Conservation (phyloP, 1,139 yeast species). For the Arxiozyma heterogenica region DNA sequence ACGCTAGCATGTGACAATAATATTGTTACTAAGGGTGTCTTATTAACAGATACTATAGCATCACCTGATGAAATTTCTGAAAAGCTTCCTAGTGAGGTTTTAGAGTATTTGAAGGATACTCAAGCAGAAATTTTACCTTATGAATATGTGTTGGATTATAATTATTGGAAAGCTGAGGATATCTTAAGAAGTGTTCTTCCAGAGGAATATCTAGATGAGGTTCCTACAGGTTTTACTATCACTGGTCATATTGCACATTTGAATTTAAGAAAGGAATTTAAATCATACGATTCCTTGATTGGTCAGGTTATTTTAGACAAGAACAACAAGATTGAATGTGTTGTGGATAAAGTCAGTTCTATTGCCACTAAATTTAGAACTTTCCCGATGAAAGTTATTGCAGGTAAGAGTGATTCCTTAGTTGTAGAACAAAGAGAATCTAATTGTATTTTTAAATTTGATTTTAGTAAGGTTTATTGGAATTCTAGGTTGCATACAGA, state of each 20-base stretch:
- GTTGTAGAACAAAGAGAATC: constrained; percentile 83
- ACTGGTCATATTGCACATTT: constrained; percentile 96
- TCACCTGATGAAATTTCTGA: constrained; percentile 34
- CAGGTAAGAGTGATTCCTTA: constrained; percentile 54
- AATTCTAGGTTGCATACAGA: constrained; percentile 91
- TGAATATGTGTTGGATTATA: constrained; percentile 52
- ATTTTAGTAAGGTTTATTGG: constrained; percentile 94
- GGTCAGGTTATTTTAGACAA: constrained; percentile 91
- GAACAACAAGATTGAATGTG: constrained; percentile 69
- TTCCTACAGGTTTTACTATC: constrained; percentile 85
- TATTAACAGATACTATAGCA: constrained; percentile 47
- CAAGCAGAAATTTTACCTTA: constrained; percentile 45
- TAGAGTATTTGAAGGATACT: constrained; percentile 39
- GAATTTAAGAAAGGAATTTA: constrained; percentile 74
- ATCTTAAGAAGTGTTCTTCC: constrained; percentile 73
- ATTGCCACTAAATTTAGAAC: constrained; percentile 86
- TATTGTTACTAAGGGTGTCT: constrained; percentile 45
- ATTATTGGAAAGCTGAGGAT: constrained; percentile 85
- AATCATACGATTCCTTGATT: constrained; percentile 70
- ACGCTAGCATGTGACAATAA: constrained; percentile 25
- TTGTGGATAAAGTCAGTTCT: constrained; percentile 85
- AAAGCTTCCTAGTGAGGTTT: constrained; percentile 38
- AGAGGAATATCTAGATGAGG: constrained; percentile 53
- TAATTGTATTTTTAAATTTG: constrained; percentile 77
- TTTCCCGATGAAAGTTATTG: constrained; percentile 86